Evolutionary conservation across 257 asterid species (phyloP).

Genomic region (Oldenlandia corymbosa): DNA sequence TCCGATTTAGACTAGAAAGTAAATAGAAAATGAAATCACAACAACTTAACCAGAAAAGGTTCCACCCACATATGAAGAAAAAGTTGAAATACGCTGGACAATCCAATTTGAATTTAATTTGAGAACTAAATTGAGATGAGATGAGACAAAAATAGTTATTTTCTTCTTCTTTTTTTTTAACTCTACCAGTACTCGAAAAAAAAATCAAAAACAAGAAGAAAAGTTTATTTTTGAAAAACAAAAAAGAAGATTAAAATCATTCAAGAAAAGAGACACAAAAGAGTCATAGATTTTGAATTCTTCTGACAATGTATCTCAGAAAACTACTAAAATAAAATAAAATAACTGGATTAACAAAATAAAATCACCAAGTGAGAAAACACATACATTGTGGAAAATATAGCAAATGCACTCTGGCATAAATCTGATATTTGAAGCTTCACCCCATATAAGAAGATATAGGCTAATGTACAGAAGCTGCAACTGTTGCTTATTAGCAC

Average conservation of each 20-base stretch:
- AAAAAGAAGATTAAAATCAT: neutral
- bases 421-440: constrained; percentile 95
- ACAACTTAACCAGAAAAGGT: neutral
- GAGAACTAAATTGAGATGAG: neutral
- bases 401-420: constrained; percentile 99
- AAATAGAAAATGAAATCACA: neutral
- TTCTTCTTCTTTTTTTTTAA: no score
- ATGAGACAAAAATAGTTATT: neutral
- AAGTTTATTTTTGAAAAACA: no score
- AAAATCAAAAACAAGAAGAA: neutral
- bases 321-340: neutral
- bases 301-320: neutral
- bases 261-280: neutral
- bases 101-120: neutral
- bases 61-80: neutral
- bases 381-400: constrained; percentile 79
- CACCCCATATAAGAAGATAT: constrained; percentile 98
- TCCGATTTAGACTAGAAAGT: neutral
- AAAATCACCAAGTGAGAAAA: neutral
- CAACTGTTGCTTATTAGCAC: constrained; percentile 61
- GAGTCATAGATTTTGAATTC: neutral
- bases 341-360: neutral
- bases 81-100: neutral
- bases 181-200: neutral
- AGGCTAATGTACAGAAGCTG: constrained; percentile 93